Evolutionary conservation across 1,139 yeast species (phyloP).

Genomic region (Saccharomyces hybrid): DNA sequence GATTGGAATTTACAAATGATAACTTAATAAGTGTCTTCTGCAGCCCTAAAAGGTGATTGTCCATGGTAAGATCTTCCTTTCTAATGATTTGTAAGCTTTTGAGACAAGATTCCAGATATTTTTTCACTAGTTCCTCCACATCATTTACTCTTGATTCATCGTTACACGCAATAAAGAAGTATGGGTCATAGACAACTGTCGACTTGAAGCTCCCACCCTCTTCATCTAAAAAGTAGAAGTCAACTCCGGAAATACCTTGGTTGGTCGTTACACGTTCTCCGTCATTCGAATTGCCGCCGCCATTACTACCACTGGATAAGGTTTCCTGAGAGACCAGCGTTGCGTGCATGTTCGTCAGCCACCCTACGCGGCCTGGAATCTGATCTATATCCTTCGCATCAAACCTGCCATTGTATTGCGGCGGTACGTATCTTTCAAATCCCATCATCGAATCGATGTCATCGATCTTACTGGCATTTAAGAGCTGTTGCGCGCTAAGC

Average conservation of each 20-base stretch:
- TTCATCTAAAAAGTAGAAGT: slow-evolving; percentile 90
- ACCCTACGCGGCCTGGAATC: slow-evolving; percentile 70
- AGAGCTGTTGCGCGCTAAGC: slow-evolving; percentile 29
- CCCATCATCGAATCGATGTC: slow-evolving; percentile 74
- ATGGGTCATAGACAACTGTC: slow-evolving; percentile 78
- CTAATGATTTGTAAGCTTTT: slow-evolving; percentile 48
- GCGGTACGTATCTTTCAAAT: slow-evolving; percentile 49
- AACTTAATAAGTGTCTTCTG: slow-evolving; percentile 58
- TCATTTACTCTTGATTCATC: slow-evolving; percentile 51
- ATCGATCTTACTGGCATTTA: slow-evolving; percentile 42
- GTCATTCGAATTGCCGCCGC: slow-evolving; percentile 50
- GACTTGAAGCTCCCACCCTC: slow-evolving; percentile 96
- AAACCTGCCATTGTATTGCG: slow-evolving; percentile 22
- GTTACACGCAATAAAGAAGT: slow-evolving; percentile 66
- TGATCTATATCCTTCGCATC: slow-evolving; percentile 38
- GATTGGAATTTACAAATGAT: slow-evolving; percentile 67
- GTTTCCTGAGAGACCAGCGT: slow-evolving; percentile 32
- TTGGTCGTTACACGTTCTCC: slow-evolving; percentile 42
- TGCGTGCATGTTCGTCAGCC: slow-evolving; percentile 84
- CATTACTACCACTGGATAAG: slow-evolving; percentile 29
- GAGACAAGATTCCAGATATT: slow-evolving; percentile 54
- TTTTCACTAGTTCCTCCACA: slow-evolving; percentile 77
- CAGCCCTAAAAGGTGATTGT: slow-evolving; percentile 83
- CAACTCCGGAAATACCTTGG: slow-evolving; percentile 80
- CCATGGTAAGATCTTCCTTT: slow-evolving; percentile 73